phyloP scores from a whole-genome alignment of 1,139 yeast species.

The Hyphopichia wangnamkhiaoensis region DNA sequence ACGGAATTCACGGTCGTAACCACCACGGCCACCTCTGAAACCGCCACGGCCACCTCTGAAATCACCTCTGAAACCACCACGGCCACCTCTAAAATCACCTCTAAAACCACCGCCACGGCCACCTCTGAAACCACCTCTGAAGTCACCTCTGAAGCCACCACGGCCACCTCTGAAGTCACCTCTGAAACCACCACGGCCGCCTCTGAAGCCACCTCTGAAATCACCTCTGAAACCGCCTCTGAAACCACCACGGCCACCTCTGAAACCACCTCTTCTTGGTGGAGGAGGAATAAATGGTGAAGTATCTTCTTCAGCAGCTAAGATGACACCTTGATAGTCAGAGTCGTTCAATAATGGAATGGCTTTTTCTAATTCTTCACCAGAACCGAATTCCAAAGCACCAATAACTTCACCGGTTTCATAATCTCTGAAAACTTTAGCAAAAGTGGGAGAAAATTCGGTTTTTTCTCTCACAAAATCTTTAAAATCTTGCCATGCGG shows the following conservation, averaged over 20 bases:
- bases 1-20: constrained; percentile 35
- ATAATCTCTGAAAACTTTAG: constrained; percentile 65
- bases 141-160: constrained; percentile 44
- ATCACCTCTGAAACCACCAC: constrained; percentile 32
- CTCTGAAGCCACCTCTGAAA: constrained; percentile 41
- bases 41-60: constrained; percentile 24
- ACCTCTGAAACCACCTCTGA: constrained; percentile 31
- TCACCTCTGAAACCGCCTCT: constrained; percentile 32
- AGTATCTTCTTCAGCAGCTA: constrained; percentile 77
- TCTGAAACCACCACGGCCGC: constrained; percentile 38
- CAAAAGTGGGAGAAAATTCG: constrained; percentile 66
- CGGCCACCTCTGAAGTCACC: constrained; percentile 29
- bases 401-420: constrained; percentile 67
- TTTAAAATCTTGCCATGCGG: constrained; percentile 85
- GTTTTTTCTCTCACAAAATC: constrained; percentile 75
- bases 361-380: constrained; percentile 73
- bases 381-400: constrained; percentile 74
- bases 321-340: constrained; percentile 66
- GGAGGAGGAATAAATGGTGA: constrained; percentile 73
- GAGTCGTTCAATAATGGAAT: constrained; percentile 68
- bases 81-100: constrained; percentile 39
- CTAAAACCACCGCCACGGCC: constrained; percentile 34
- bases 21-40: constrained; percentile 44
- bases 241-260: constrained; percentile 42
- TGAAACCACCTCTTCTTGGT: constrained; percentile 55